Evolutionary conservation across 257 asterid genomes (phyloP).

Genomic region (Paraleonurus japonicus): DNA sequence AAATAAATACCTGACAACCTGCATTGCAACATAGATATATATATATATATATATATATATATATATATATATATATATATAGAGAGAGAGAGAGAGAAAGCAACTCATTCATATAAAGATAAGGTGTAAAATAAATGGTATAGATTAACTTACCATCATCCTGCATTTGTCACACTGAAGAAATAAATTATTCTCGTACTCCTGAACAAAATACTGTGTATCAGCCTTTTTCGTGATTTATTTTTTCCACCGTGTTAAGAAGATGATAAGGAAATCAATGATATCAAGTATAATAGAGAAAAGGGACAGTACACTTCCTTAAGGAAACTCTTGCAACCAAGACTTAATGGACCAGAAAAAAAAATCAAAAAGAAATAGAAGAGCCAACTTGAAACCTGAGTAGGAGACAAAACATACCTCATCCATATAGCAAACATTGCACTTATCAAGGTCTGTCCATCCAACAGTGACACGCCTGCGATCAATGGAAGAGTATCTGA

Average conservation of each 20-base stretch:
- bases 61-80: background rate
- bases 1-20: slow-evolving; percentile 19
- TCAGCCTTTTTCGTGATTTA: slow-evolving; percentile 21
- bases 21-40: slow-evolving; percentile 1
- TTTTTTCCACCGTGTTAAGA: slow-evolving; percentile 4
- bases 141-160: slow-evolving; percentile 72
- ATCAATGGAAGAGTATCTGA: slow-evolving; percentile 51
- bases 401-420: slow-evolving; percentile 55
- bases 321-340: slow-evolving; percentile 21
- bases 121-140: slow-evolving; percentile 11
- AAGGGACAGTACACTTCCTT: slow-evolving; percentile 6
- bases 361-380: slow-evolving; percentile 24
- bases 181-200: slow-evolving; percentile 93
- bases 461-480: slow-evolving; percentile 81
- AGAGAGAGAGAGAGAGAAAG: background rate
- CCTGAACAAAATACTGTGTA: slow-evolving; percentile 52
- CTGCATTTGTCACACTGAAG: slow-evolving; percentile 99
- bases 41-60: background rate
- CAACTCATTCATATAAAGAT: slow-evolving; percentile 5
- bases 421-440: slow-evolving; percentile 99
- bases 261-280: slow-evolving; percentile 5
- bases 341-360: slow-evolving; percentile 8
- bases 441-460: slow-evolving; percentile 98
- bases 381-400: slow-evolving; percentile 25
- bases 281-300: slow-evolving; percentile 7